Evolutionary conservation across 164 flowering plant species (phyloP), one percentile per base, ranked within the genome.

Genomic region (Houttuynia cordata): DNA sequence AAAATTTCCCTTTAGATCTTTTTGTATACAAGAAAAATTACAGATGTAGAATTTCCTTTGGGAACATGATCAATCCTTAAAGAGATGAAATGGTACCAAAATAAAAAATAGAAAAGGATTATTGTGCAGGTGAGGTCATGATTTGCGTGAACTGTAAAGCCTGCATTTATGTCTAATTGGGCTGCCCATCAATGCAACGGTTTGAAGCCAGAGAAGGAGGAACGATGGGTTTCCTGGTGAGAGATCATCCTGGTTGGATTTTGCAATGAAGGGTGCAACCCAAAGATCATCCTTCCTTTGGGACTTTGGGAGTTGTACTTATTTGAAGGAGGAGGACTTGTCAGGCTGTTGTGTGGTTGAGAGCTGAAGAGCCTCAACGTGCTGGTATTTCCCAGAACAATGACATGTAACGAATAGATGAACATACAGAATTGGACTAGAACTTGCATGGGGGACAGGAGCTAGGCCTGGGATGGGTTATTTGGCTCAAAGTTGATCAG

Each of bases 331-430:
- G 20, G 13, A 30, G 30, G 57, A 24, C 13, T 10, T 61, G 63
- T 61, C 63, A 61, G 56, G 23, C 21, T 34, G 50, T 24, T 60
- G 53, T 60, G 62, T 60, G 62, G 62, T n/a, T 47, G 22, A 24
- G 30, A 60, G 54, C 52, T 3, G 49, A 60, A 60, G 62, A 17
- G 49, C 21, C 39, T 23, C 18, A n/a, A 25, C n/a, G 24, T 51
- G 19, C 21, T 45, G 9, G 41, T 45, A 10, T 45, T 45, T 17
- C 49, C 17, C 49, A 45, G 17, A 45, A 61, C 24, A 51, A 25
- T 18, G 40, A 10, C 41, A 4, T 19, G 54, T 13, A 25, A 39
- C 17, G 15, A 50, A 30, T 54, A 54, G 17, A 23, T 30, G 18
- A 10, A 49, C 55, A 17, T 19, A 61, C 13, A n/a, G 10, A 61